Base-by-base conservation (phyloP, 1,284 basidiomycete species). In the Xerocomus nothofagi region DNA sequence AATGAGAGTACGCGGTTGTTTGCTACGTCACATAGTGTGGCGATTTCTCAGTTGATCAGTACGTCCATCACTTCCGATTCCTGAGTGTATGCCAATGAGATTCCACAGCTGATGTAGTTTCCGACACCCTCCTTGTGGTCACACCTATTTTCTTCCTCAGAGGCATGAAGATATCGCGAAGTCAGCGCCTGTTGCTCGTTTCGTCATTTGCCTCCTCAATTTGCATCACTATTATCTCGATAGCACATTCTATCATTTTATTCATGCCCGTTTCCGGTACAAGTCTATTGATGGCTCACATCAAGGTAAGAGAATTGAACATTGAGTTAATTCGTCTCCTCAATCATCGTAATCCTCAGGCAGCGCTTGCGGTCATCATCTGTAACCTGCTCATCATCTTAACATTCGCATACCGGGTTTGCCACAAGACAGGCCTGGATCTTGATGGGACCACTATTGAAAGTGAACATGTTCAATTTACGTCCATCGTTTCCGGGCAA, bases 21-120 rank as follows among this genome's bases (percentile, higher is more conserved):
- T 36, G 0, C 0, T 1, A 32, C 59, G 20, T 17, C 43, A 2
- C 49, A 47, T 12, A 15, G 10, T 20, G 15, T 57, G 24, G 29
- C 34, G 1, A 42, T 61, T 31, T 49, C 39, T 32, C 57, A 59
- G 34, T 37, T 59, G 15, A 48, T 31, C 23, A 40, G 59, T 59
- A 39, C 10, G 59, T 37, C 14, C 31, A 21, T 41, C 32, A 14
- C 39, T 44, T 26, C 6, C 4, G 3, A 15, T 36, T 9, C 24
- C 2, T 12, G 30, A 26, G 4, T 24, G 1, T 30, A 17, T 27
- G 10, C 23, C 12, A 30, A 54, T 37, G 7, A 36, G 36, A 29
- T 6, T 12, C 29, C 2, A 14, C 30, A 64, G 60, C 51, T 14
- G 63, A 66, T 39, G 34, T 15, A 7, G 51, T 77, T 63, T 43